phyloP scores from a whole-genome alignment of 192 early-diverging fungal genomes.

The Rhizoclosmatium globosum region DNA sequence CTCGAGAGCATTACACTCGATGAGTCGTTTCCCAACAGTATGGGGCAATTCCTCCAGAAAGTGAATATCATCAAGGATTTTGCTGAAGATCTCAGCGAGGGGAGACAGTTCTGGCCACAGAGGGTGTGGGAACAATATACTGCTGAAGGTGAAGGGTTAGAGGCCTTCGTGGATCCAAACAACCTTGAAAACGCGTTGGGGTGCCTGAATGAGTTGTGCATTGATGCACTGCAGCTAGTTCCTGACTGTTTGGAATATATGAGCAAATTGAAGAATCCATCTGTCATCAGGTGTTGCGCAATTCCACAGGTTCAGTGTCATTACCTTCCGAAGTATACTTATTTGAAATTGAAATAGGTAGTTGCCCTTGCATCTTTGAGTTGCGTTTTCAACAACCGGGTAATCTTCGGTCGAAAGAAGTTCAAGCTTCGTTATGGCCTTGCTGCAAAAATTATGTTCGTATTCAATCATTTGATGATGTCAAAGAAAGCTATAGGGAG shows the following conservation, averaged over 20 bases:
- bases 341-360: too few species aligned
- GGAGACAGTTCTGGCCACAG: conserved; percentile 95
- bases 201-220: conserved; percentile 89
- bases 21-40: conserved; percentile 75
- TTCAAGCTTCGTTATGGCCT: too few species aligned
- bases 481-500: too few species aligned
- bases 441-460: too few species aligned
- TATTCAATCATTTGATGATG: too few species aligned
- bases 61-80: conserved; percentile 98
- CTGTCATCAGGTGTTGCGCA: conserved; percentile 92
- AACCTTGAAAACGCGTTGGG: conserved; percentile 74
- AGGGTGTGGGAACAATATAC: conserved; percentile 90
- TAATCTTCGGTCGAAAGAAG: too few species aligned
- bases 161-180: conserved; percentile 73
- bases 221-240: conserved; percentile 84
- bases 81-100: conserved; percentile 87
- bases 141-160: conserved; percentile 59
- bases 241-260: conserved; percentile 91
- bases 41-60: conserved; percentile 99
- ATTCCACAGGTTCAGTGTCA: conserved; percentile 85
- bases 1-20: conserved; percentile 65
- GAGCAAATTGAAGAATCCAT: conserved; percentile 74
- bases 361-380: too few species aligned
- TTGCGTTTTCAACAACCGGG: too few species aligned
- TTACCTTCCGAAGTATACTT: too few species aligned